phyloP scores from a whole-genome alignment of 2,329 filamentous ascomycete species.

The Diplodia corticola region DNA sequence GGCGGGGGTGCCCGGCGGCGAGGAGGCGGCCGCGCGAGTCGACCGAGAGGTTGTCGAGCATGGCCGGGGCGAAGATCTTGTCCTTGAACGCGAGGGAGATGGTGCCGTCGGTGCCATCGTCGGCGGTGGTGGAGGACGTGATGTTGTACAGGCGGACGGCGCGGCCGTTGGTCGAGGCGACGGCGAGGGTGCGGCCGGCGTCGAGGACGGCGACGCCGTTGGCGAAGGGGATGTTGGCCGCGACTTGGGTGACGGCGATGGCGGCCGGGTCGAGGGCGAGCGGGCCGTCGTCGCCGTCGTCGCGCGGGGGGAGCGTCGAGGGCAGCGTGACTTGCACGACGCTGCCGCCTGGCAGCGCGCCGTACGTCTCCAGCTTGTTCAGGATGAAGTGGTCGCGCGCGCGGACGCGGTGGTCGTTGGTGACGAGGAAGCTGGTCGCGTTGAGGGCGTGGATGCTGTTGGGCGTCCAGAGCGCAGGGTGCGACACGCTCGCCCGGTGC shows the following conservation, averaged over 20 bases:
- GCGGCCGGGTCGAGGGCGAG: not conserved
- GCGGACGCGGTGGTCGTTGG: constrained; percentile 46
- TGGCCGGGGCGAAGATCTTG: constrained; percentile 33
- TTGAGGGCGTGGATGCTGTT: constrained; percentile 43
- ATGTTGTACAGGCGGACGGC: constrained; percentile 40
- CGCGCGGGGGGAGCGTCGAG: not conserved
- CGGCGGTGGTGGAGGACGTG: not conserved
- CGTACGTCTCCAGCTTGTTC: constrained; percentile 42
- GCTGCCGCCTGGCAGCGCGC: constrained; percentile 38
- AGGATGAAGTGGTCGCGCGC: constrained; percentile 31
- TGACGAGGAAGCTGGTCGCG: constrained; percentile 36
- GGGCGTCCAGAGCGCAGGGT: constrained; percentile 38
- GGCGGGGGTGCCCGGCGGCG: constrained; percentile 45
- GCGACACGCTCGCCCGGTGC: constrained; percentile 34
- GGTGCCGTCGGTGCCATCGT: not conserved
- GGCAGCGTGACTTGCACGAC: constrained; percentile 39
- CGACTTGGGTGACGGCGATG: constrained; percentile 20
- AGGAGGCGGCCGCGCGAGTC: constrained; percentile 41
- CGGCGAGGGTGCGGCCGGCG: constrained; percentile 36
- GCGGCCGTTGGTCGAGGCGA: constrained; percentile 39
- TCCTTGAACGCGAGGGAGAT: constrained; percentile 24
- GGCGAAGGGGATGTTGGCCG: constrained; percentile 38
- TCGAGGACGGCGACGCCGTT: constrained; percentile 46
- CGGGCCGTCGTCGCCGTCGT: not conserved
- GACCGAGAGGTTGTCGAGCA: constrained; percentile 44